Evolutionary conservation across 2,329 filamentous ascomycete genomes (phyloP).

Genomic region (Aureobasidium musti): DNA sequence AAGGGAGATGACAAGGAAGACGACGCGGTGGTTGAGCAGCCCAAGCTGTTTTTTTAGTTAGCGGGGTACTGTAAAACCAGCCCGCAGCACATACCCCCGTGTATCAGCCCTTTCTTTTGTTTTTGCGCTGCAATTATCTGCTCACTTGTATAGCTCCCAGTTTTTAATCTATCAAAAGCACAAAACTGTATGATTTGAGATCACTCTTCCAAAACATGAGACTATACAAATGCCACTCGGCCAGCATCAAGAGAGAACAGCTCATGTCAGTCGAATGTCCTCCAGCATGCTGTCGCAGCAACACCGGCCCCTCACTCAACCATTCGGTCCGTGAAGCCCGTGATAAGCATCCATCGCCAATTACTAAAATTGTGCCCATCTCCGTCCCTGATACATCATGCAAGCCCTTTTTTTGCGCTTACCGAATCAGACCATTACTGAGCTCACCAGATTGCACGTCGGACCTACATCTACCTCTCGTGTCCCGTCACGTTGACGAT

Average conservation of each 20-base stretch:
- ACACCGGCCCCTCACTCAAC: slow-evolving; percentile 26
- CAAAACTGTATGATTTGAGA: too few relatives aligned
- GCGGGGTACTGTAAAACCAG: slow-evolving; percentile 10
- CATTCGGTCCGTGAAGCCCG: slow-evolving; percentile 19
- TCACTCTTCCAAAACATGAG: too few relatives aligned
- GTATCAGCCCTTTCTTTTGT: slow-evolving; percentile 21
- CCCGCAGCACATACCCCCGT: slow-evolving; percentile 24
- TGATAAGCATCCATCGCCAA: slow-evolving; percentile 19
- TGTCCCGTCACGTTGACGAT: background rate
- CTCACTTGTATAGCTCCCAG: background rate
- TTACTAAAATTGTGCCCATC: slow-evolving; percentile 23
- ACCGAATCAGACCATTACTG: slow-evolving; percentile 9
- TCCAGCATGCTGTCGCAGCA: background rate
- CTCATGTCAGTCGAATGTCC: background rate
- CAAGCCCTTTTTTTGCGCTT: background rate
- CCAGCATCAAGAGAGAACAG: background rate
- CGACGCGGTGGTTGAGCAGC: slow-evolving; percentile 14
- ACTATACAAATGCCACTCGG: background rate
- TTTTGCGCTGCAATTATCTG: background rate
- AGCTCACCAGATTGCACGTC: slow-evolving; percentile 1
- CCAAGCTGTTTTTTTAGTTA: slow-evolving; percentile 22
- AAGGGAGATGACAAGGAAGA: slow-evolving; percentile 9
- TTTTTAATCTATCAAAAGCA: background rate
- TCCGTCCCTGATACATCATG: background rate
- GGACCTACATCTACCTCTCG: slow-evolving; percentile 2